Evolutionary conservation across 225 moss, liverwort and hornwort species (phyloP).

Genomic region (Bryoerythrophyllum caledonicum): DNA sequence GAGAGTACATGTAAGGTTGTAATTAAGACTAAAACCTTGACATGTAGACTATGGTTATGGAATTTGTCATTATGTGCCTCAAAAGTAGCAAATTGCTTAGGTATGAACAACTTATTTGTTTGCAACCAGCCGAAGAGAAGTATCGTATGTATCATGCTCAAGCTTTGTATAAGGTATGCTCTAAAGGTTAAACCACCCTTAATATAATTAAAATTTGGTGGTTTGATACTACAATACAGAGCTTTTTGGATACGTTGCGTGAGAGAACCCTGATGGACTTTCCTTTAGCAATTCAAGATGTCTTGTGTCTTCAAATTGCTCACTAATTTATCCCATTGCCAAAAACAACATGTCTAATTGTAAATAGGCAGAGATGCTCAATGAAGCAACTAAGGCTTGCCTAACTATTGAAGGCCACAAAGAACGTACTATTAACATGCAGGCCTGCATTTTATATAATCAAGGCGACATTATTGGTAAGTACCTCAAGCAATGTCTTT

Average conservation of each 20-base stretch:
- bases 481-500: not conserved
- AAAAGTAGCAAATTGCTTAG: constrained; percentile 19
- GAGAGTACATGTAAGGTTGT: not conserved
- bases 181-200: not conserved
- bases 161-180: constrained; percentile 69
- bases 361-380: constrained; percentile 63
- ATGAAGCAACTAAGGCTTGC: constrained; percentile 64
- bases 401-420: constrained; percentile 43
- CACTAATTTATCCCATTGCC: not conserved
- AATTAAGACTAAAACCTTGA: not conserved
- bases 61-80: not conserved
- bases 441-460: constrained; percentile 63
- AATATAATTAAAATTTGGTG: not conserved
- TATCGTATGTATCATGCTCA: constrained; percentile 72
- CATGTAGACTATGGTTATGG: not conserved
- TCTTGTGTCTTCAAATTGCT: not conserved
- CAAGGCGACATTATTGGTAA: constrained; percentile 66
- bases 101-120: constrained; percentile 57
- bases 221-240: not conserved
- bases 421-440: constrained; percentile 47
- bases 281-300: not conserved
- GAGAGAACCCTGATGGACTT: not conserved
- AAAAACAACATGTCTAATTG: not conserved
- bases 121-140: constrained; percentile 50
- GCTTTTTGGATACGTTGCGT: not conserved